These are phyloP conservation scores for Psidium friedrichsthalianum DNA, from an alignment of 345 rosid genomes.

Conservation along the genomic window DNA sequence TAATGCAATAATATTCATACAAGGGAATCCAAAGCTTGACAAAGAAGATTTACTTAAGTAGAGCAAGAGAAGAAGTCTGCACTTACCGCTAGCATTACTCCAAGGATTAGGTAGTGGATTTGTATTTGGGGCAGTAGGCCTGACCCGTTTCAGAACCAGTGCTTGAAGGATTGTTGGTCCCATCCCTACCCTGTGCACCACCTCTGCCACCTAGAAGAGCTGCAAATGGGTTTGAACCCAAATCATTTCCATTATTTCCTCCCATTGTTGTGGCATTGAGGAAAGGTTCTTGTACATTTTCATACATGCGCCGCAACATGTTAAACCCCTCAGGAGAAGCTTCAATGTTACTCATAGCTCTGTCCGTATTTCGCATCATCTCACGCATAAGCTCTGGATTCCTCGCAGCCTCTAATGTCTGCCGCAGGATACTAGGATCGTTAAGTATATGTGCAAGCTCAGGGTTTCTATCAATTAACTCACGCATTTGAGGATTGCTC, in stretches of 20 bases:
- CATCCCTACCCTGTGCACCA: slow-evolving; percentile 27
- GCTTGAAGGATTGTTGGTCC: slow-evolving; percentile 33
- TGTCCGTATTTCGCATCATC: slow-evolving; percentile 80
- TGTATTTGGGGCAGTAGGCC: slow-evolving; percentile 51
- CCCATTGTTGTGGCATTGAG: slow-evolving; percentile 71
- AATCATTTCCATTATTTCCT: slow-evolving; percentile 38
- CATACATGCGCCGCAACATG: slow-evolving; percentile 91
- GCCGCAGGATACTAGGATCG: slow-evolving; percentile 74
- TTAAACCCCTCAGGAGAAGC: slow-evolving; percentile 85
- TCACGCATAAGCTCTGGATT: slow-evolving; percentile 96
- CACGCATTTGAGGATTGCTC: slow-evolving; percentile 94
- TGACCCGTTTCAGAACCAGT: slow-evolving; percentile 31
- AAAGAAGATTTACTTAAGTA: neutral
- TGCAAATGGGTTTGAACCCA: slow-evolving; percentile 46
- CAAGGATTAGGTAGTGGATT: slow-evolving; percentile 91
- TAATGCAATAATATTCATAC: neutral
- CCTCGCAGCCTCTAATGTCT: slow-evolving; percentile 76
- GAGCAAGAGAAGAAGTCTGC: neutral
- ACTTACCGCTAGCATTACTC: slow-evolving; percentile 39
- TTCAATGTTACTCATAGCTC: slow-evolving; percentile 88
- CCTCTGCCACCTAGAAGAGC: slow-evolving; percentile 49
- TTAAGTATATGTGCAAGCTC: slow-evolving; percentile 83
- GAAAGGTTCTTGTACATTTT: slow-evolving; percentile 84
- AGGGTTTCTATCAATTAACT: slow-evolving; percentile 80
- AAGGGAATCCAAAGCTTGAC: neutral